phyloP scores from a whole-genome alignment of 2,329 filamentous ascomycete genomes.

The Zymoseptoria brevis region DNA sequence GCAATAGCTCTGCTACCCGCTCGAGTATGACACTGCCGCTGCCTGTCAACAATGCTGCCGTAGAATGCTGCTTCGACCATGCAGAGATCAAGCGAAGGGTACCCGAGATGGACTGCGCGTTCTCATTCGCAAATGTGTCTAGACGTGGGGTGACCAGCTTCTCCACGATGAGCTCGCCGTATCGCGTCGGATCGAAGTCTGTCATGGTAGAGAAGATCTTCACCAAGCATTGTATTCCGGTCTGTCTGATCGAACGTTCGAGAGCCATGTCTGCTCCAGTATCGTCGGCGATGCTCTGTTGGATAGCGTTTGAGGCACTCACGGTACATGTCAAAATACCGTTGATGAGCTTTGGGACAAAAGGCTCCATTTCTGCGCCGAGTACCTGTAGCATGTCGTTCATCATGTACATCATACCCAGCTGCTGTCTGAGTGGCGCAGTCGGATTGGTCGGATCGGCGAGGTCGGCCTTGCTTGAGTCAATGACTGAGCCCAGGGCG shows the following conservation, averaged over 20 bases:
- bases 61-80: conserved; percentile 63
- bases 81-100: conserved; percentile 71
- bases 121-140: conserved; percentile 72
- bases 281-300: conserved; percentile 23
- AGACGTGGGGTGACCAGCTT: conserved; percentile 72
- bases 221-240: conserved; percentile 74
- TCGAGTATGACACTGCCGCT: conserved; percentile 54
- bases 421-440: conserved; percentile 58
- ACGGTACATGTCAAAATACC: conserved; percentile 68
- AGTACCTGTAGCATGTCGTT: conserved; percentile 79
- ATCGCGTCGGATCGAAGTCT: conserved; percentile 63
- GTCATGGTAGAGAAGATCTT: conserved; percentile 68
- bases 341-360: conserved; percentile 61
- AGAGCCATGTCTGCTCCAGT: conserved; percentile 44
- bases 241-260: conserved; percentile 57
- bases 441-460: background rate
- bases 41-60: conserved; percentile 61
- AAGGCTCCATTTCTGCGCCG: conserved; percentile 62
- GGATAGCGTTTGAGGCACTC: conserved; percentile 30
- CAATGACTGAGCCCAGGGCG: conserved; percentile 53
- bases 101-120: conserved; percentile 79
- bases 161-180: conserved; percentile 61
- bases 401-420: conserved; percentile 87
- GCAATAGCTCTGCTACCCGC: conserved; percentile 64
- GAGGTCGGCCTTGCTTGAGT: background rate